Percentiles rank a stretch among this genome's conserved stretches.
Conservation (phyloP, 495 filamentous ascomycete species). For the Clohesyomyces aquaticus region DNA sequence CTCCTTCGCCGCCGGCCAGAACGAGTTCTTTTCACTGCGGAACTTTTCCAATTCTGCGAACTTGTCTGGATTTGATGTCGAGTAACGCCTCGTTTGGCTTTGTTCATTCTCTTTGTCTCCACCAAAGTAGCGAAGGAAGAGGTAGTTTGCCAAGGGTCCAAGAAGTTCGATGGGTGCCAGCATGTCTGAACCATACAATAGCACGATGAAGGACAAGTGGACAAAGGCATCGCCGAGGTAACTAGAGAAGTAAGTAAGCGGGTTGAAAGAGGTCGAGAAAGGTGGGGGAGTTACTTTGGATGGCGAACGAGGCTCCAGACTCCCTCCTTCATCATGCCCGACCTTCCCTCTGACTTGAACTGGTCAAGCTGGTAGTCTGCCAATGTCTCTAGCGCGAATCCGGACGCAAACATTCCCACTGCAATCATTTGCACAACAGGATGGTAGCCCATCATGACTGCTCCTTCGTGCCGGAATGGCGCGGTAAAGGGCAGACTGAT, state of each 20-base stretch:
- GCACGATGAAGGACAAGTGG: slow-evolving; percentile 55
- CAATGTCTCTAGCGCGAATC: slow-evolving; percentile 58
- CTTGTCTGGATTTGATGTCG: slow-evolving; percentile 52
- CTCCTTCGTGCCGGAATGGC: slow-evolving; percentile 52
- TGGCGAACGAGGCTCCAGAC: slow-evolving; percentile 65
- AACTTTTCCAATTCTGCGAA: slow-evolving; percentile 55
- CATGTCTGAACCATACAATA: slow-evolving; percentile 56
- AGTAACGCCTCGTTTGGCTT: slow-evolving; percentile 56
- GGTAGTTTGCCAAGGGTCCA: slow-evolving; percentile 61
- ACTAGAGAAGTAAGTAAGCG: slow-evolving; percentile 41
- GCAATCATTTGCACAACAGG: slow-evolving; percentile 52
- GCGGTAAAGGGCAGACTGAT: slow-evolving; percentile 60
- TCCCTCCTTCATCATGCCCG: slow-evolving; percentile 53
- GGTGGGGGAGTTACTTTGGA: slow-evolving; percentile 57
- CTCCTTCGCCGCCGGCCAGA: slow-evolving; percentile 58
- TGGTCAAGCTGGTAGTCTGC: slow-evolving; percentile 58
- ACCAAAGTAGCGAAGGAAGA: slow-evolving; percentile 59
- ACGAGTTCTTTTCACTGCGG: slow-evolving; percentile 55
- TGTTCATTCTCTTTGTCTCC: slow-evolving; percentile 60
- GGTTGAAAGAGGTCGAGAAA: not conserved
- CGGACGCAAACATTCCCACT: slow-evolving; percentile 58
- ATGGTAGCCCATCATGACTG: slow-evolving; percentile 38
- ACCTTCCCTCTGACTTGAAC: slow-evolving; percentile 46
- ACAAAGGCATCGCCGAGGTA: slow-evolving; percentile 63
- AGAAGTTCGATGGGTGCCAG: slow-evolving; percentile 58